Base-by-base conservation (phyloP, 306 rosid genomes). In the Gynostemma pentaphyllum region DNA sequence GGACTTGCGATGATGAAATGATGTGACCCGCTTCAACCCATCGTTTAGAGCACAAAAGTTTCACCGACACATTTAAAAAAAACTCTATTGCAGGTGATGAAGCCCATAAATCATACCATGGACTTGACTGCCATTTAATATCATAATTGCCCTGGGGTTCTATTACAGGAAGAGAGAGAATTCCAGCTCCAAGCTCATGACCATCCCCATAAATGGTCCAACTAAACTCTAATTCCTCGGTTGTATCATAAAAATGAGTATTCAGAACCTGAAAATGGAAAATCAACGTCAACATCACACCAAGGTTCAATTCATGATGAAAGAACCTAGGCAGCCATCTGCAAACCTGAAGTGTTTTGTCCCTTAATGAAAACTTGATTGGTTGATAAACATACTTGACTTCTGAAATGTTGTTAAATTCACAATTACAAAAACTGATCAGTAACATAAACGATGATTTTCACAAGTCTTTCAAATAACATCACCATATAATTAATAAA, bases 21-120 rank as follows among this genome's bases (percentile, higher is more conserved):
- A 76, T 68, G 68, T 92, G 98, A 67, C 95, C 96, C 50, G 94
- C 92, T 70, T 82, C 84, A 64, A 78, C 96, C 96, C 96, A 88
- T 61, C 75, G 75, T 2, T 86, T 84, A 14, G 95, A 68, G 57
- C 46, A 50, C 83, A 81, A 76, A 67, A 88, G 94, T 80, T 86
- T 88, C 37, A 78, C 80, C 11, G 76, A 74, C 50, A 88, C 75
- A 7, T 75, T 79, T 42, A 88, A 59, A 60, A 88, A 88, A 41
- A 80, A 36, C 68, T 91, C 98, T 57, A 76, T 84, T 22, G 81
- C 76, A 30, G 44, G 36, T 29, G 94, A 83, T 50, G 89, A 77
- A 72, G 61, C 51, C 92, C 88, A 85, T 16, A 82, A 49, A 67
- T 80, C 57, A 78, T 77, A 70, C 96, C 96, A 92, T 8, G 90